These are phyloP conservation scores for Buxus sempervirens DNA, from an alignment of 164 flowering plant species.

Conservation along the genomic window DNA sequence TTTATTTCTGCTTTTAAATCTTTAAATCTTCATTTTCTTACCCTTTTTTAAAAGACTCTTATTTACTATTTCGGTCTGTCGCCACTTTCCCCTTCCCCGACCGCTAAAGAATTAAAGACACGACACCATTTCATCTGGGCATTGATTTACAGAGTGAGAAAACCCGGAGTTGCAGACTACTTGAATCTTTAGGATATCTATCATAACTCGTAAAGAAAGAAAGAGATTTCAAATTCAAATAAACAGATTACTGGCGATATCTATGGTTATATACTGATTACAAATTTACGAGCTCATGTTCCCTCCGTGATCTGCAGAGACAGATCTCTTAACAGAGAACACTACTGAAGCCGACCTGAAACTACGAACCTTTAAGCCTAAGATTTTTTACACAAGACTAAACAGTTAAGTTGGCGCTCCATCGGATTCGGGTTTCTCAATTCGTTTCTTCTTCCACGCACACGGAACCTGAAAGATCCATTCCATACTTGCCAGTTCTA, in stretches of 20 bases:
- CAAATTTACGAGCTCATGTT: background rate
- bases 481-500: too few species aligned
- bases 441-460: too few species aligned
- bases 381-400: background rate
- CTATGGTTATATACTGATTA: background rate
- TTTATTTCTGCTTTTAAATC: too few species aligned
- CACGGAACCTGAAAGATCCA: slow-evolving; percentile 4
- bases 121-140: too few species aligned
- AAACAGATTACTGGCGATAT: background rate
- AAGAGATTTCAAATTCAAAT: too few species aligned
- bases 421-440: too few species aligned
- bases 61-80: too few species aligned
- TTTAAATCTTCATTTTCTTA: too few species aligned
- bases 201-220: background rate
- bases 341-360: too few species aligned
- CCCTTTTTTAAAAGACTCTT: background rate
- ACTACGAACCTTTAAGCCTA: too few species aligned
- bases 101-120: background rate
- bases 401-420: too few species aligned
- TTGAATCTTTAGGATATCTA: background rate
- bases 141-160: background rate
- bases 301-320: background rate
- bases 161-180: background rate
- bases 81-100: background rate
- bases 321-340: background rate